Evolutionary conservation across 257 asterid genomes (phyloP).

Genomic region (Petunia axillaris): DNA sequence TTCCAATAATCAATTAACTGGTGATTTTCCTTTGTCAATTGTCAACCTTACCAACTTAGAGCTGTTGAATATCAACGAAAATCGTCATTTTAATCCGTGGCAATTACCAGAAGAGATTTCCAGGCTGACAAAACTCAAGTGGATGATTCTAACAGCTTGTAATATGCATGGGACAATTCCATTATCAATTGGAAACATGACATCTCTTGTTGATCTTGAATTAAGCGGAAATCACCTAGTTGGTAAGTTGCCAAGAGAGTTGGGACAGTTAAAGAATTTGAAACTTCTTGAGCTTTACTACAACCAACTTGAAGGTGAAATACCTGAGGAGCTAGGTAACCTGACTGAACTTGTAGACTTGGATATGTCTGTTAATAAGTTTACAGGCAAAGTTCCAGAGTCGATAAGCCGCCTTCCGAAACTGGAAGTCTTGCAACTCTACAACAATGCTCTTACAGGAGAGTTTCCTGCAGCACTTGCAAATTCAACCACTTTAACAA

Average conservation of each 20-base stretch:
- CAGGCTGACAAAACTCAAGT: conserved; percentile 44
- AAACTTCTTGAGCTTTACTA: conserved; percentile 80
- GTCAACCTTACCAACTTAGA: conserved; percentile 68
- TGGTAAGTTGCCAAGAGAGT: conserved; percentile 68
- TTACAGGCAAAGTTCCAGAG: conserved; percentile 63
- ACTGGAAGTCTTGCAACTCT: conserved; percentile 64
- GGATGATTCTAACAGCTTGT: conserved; percentile 63
- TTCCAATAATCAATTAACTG: conserved; percentile 61
- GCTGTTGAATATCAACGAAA: conserved; percentile 63
- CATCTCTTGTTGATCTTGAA: conserved; percentile 77
- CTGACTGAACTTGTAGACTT: conserved; percentile 55
- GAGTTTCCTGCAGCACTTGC: conserved; percentile 64
- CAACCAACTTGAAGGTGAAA: conserved; percentile 71
- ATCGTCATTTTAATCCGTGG: conserved; percentile 56
- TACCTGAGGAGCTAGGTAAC: conserved; percentile 80
- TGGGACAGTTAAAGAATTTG: conserved; percentile 60
- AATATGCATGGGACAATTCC: conserved; percentile 64
- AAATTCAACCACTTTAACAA: conserved; percentile 58
- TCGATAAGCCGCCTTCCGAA: conserved; percentile 71
- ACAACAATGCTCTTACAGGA: conserved; percentile 73
- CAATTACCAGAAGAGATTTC: conserved; percentile 55
- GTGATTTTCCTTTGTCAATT: conserved; percentile 73
- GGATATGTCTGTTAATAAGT: conserved; percentile 77
- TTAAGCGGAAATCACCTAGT: conserved; percentile 61
- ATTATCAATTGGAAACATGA: conserved; percentile 59